Evolutionary conservation across 257 asterid genomes (phyloP).

Genomic region (Solanum dulcamara): DNA sequence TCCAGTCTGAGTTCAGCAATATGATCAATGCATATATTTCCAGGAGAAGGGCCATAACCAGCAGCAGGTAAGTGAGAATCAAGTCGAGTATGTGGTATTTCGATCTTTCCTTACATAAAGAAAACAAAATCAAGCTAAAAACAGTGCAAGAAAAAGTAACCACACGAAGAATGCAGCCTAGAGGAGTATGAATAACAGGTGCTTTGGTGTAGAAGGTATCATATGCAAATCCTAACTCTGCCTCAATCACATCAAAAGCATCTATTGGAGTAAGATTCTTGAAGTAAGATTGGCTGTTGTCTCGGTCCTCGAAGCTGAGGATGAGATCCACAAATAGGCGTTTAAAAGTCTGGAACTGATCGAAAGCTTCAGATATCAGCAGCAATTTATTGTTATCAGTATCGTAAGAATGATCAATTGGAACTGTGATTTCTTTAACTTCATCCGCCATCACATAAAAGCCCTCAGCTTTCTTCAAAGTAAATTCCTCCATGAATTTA

Average conservation of each 20-base stretch:
- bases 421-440: constrained; percentile 26
- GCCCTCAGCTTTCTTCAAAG: constrained; percentile 32
- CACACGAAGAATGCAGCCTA: constrained; percentile 12
- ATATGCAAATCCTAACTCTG: constrained; percentile 38
- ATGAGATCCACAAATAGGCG: constrained; percentile 41
- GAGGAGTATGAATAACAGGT: constrained; percentile 9
- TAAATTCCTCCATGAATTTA: constrained; percentile 32
- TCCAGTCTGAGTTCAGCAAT: constrained; percentile 28
- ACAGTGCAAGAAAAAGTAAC: constrained; percentile 13
- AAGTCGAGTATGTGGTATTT: constrained; percentile 13
- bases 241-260: constrained; percentile 37
- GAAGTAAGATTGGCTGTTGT: constrained; percentile 29
- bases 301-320: constrained; percentile 45
- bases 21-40: constrained; percentile 15
- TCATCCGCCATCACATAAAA: constrained; percentile 18
- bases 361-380: constrained; percentile 15
- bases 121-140: constrained; percentile 7
- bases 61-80: constrained; percentile 23
- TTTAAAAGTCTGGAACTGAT: constrained; percentile 26
- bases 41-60: constrained; percentile 19
- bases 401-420: not conserved
- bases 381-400: not conserved
- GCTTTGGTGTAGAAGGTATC: constrained; percentile 43
- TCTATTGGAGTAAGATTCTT: not conserved
- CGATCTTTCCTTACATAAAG: constrained; percentile 1